These are phyloP conservation scores for Thraustotheca clavata DNA, from an alignment of 352 stramenopile genomes.

Conservation along the genomic window DNA sequence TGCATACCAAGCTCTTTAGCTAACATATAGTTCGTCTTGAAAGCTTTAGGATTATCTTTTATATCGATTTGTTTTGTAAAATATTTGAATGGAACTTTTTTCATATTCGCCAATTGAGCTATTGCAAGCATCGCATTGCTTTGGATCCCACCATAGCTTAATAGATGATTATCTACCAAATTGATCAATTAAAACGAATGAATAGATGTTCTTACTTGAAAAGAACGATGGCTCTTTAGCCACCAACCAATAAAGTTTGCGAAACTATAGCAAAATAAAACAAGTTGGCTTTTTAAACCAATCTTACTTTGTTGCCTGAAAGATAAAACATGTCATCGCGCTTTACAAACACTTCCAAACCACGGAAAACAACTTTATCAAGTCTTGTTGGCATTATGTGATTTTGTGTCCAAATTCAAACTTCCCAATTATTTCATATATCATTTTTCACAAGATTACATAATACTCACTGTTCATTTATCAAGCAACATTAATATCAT, in stretches of 20 bases:
- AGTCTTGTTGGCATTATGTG: conserved; percentile 37
- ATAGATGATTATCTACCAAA: conserved; percentile 36
- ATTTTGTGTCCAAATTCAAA: no score
- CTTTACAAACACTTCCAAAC: conserved; percentile 71
- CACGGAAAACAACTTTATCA: conserved; percentile 53
- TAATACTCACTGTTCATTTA: no score
- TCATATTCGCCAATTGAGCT: conserved; percentile 64
- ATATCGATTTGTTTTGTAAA: conserved; percentile 26
- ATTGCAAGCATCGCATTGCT: conserved; percentile 84
- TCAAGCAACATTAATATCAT: no score
- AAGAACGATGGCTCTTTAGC: conserved; percentile 55
- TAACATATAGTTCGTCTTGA: conserved; percentile 33
- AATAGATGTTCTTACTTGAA: conserved; percentile 28
- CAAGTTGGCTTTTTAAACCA: background rate
- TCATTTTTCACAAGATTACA: no score
- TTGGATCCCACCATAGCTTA: conserved; percentile 71
- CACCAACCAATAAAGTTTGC: conserved; percentile 75
- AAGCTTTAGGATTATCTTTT: background rate
- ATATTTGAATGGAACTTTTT: conserved; percentile 74
- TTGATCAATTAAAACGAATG: background rate
- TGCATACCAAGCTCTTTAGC: conserved; percentile 52
- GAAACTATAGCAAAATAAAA: conserved; percentile 40
- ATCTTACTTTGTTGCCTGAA: conserved; percentile 69
- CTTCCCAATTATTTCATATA: no score
- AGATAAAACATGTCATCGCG: conserved; percentile 70